Conservation (phyloP, 1,284 basidiomycete genomes). For the Pseudozyma tsukubaensis region DNA sequence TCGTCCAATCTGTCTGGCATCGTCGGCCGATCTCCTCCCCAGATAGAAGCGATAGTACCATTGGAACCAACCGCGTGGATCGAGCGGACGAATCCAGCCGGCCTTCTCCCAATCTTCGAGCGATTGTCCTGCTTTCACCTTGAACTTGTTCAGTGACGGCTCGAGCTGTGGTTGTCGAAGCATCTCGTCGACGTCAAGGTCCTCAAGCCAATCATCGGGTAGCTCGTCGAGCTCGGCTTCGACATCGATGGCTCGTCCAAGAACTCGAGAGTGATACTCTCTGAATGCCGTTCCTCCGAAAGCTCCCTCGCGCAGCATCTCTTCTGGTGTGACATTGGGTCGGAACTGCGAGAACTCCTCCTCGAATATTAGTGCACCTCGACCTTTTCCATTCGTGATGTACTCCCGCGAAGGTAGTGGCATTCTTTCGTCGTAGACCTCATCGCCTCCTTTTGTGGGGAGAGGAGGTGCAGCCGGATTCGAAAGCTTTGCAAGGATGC, state of each 20-base stretch:
- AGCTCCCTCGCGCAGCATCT: conserved; percentile 71
- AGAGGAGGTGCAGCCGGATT: conserved; percentile 45
- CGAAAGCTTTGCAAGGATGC: conserved; percentile 40
- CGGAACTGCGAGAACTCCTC: conserved; percentile 68
- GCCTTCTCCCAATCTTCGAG: conserved; percentile 71
- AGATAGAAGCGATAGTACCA: conserved; percentile 71
- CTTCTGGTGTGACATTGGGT: conserved; percentile 71
- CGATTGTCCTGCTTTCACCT: conserved; percentile 70
- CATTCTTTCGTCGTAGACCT: conserved; percentile 30
- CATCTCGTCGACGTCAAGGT: conserved; percentile 42
- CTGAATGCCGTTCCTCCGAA: conserved; percentile 71
- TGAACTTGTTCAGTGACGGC: conserved; percentile 69
- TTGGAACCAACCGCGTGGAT: conserved; percentile 71
- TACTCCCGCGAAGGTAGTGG: conserved; percentile 32
- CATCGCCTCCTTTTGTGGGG: conserved; percentile 25
- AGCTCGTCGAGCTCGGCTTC: conserved; percentile 53
- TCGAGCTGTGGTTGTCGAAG: conserved; percentile 60
- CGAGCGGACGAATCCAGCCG: conserved; percentile 71
- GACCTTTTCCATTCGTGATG: conserved; percentile 26
- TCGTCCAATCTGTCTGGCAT: conserved; percentile 70
- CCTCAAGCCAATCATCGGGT: conserved; percentile 50
- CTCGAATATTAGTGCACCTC: conserved; percentile 70
- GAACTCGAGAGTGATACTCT: conserved; percentile 48
- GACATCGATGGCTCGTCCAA: conserved; percentile 38
- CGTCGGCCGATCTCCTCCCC: conserved; percentile 70